Evolutionary conservation across 257 asterid genomes (phyloP).

Genomic region (Solanum lycopersicoides): DNA sequence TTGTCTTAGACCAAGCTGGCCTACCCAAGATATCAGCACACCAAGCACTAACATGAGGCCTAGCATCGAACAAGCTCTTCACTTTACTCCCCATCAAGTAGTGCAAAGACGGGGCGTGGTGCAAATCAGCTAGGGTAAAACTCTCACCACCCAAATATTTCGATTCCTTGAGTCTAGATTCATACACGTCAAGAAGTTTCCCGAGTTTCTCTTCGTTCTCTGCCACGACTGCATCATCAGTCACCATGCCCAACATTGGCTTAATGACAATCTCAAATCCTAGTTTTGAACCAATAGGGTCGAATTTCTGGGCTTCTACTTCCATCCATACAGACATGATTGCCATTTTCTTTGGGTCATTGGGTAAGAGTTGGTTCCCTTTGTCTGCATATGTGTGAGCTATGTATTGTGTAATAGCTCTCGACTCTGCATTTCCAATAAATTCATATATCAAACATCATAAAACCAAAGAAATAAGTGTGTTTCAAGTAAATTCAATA

Average conservation of each 20-base stretch:
- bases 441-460: neutral
- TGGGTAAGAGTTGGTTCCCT: constrained; percentile 25
- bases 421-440: constrained; percentile 39
- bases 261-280: constrained; percentile 32
- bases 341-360: constrained; percentile 19
- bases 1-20: neutral
- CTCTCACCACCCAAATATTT: constrained; percentile 15
- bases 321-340: neutral
- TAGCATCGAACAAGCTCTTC: neutral
- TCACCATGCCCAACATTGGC: constrained; percentile 25
- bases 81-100: neutral
- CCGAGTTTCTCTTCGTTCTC: constrained; percentile 3
- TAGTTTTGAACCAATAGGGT: constrained; percentile 24
- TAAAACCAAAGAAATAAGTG: neutral
- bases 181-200: constrained; percentile 18
- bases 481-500: neutral
- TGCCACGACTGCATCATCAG: constrained; percentile 3
- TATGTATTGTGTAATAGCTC: constrained; percentile 48
- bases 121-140: neutral
- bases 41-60: neutral
- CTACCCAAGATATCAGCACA: neutral
- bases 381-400: constrained; percentile 33
- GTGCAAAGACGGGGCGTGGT: neutral
- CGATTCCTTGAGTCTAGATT: constrained; percentile 22
- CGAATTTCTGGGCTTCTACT: constrained; percentile 55